A percentile compares a stretch with the other conserved stretches of the same genome.
Evolutionary conservation across 1,284 basidiomycete genomes (phyloP).

Genomic region (Cutaneotrichosporon sp.): DNA sequence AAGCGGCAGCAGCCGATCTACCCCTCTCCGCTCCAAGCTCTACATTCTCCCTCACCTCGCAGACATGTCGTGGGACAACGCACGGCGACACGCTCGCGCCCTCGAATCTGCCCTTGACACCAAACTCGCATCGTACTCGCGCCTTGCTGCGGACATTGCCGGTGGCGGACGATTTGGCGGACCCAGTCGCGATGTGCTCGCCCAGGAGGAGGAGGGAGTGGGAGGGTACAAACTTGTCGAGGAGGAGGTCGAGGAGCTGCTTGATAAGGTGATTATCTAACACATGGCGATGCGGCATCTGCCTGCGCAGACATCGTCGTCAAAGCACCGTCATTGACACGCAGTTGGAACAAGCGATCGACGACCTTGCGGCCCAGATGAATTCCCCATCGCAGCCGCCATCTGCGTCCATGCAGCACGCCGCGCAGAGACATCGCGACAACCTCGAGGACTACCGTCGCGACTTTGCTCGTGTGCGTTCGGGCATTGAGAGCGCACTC

Average conservation of each 20-base stretch:
- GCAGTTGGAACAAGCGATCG: slow-evolving; percentile 77
- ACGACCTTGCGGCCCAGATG: slow-evolving; percentile 63
- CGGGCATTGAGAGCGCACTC: slow-evolving; percentile 74
- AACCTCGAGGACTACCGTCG: slow-evolving; percentile 80
- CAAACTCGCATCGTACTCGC: slow-evolving; percentile 82
- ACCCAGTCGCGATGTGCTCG: slow-evolving; percentile 34
- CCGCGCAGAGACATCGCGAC: slow-evolving; percentile 84
- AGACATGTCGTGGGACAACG: slow-evolving; percentile 50
- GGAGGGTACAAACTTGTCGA: slow-evolving; percentile 66
- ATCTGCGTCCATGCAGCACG: slow-evolving; percentile 77
- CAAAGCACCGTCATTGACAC: not conserved
- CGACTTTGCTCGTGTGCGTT: slow-evolving; percentile 76
- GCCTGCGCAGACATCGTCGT: no score
- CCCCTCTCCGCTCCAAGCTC: no score
- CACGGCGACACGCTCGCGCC: slow-evolving; percentile 78
- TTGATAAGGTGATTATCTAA: slow-evolving; percentile 79
- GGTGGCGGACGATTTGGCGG: slow-evolving; percentile 12
- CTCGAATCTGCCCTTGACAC: slow-evolving; percentile 85
- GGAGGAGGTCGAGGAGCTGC: slow-evolving; percentile 74
- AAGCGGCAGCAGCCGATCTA: no score
- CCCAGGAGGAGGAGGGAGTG: slow-evolving; percentile 58
- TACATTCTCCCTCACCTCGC: no score
- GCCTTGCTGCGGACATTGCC: slow-evolving; percentile 70
- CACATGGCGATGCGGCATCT: no score
- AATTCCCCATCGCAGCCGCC: slow-evolving; percentile 68